phyloP scores from a whole-genome alignment of 2,329 filamentous ascomycete species.

The Lasiodiplodia sp. region DNA sequence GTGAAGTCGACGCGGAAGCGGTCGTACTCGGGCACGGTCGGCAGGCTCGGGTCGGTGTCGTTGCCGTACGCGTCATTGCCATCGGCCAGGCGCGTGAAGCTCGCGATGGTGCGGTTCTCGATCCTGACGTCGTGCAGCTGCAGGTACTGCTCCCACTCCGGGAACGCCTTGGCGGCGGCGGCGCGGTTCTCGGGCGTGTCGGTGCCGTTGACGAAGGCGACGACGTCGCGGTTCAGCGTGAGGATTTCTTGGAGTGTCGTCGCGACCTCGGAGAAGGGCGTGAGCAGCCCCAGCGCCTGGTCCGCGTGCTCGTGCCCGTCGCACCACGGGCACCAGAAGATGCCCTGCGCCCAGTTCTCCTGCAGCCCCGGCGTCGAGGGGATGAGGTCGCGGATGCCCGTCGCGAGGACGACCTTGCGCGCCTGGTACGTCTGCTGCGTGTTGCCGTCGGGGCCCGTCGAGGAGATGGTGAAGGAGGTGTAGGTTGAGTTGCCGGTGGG shows the following conservation, averaged over 20 bases:
- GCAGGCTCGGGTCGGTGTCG: background rate
- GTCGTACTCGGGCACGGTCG: background rate
- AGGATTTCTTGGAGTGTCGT: background rate
- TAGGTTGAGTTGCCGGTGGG: background rate
- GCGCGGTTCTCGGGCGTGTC: conserved; percentile 12
- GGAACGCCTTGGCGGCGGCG: background rate
- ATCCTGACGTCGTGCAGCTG: background rate
- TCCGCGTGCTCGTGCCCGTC: conserved; percentile 18
- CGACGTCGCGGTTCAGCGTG: conserved; percentile 7
- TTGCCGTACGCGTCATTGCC: background rate
- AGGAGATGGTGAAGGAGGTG: background rate
- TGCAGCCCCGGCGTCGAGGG: background rate
- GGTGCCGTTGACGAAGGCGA: conserved; percentile 22
- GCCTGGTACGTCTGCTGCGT: background rate
- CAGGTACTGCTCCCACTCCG: conserved; percentile 11
- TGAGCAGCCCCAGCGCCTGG: background rate
- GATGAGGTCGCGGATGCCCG: conserved; percentile 8
- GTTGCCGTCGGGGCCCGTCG: background rate
- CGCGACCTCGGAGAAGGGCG: background rate
- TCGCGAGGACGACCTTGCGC: conserved; percentile 10
- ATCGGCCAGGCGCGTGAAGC: conserved; percentile 2
- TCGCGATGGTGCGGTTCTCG: conserved; percentile 8
- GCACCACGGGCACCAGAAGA: conserved; percentile 24
- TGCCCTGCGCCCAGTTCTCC: conserved; percentile 13
- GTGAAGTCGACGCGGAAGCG: background rate